A percentile compares a stretch with the other conserved stretches of the same genome.
Conservation (phyloP, 805 yeast genomes). For the Monosporozyma solicola region DNA sequence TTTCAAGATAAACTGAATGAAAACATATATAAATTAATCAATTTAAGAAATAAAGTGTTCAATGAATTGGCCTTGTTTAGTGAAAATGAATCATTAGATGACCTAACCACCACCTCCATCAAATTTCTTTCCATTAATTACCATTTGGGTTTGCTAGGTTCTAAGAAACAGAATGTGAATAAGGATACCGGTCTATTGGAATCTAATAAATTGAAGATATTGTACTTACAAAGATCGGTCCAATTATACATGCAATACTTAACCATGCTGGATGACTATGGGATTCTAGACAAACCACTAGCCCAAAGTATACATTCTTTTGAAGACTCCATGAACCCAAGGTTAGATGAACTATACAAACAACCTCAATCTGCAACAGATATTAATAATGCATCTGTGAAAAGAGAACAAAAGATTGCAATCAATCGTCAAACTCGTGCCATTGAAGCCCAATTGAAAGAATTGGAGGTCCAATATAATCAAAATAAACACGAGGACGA, state of each 20-base stretch:
- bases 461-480: slow-evolving; percentile 31
- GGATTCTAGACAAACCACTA: slow-evolving; percentile 35
- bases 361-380: slow-evolving; percentile 15
- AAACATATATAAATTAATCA: slow-evolving; percentile 35
- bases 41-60: slow-evolving; percentile 35
- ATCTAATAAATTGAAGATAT: slow-evolving; percentile 24
- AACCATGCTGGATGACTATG: slow-evolving; percentile 37
- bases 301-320: slow-evolving; percentile 33
- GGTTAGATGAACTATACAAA: slow-evolving; percentile 24
- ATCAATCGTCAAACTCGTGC: slow-evolving; percentile 53
- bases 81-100: slow-evolving; percentile 61
- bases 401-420: slow-evolving; percentile 64
- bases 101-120: slow-evolving; percentile 53
- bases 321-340: slow-evolving; percentile 34
- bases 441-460: slow-evolving; percentile 36
- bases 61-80: slow-evolving; percentile 54
- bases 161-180: slow-evolving; percentile 21
- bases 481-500: slow-evolving; percentile 25
- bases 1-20: slow-evolving; percentile 34
- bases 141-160: slow-evolving; percentile 39
- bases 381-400: slow-evolving; percentile 29
- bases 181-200: slow-evolving; percentile 5
- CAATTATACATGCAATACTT: slow-evolving; percentile 39
- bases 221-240: slow-evolving; percentile 36
- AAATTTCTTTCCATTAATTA: slow-evolving; percentile 53